phyloP scores from a whole-genome alignment of 2,329 filamentous ascomycete species.

The Diplodia intermedia region DNA sequence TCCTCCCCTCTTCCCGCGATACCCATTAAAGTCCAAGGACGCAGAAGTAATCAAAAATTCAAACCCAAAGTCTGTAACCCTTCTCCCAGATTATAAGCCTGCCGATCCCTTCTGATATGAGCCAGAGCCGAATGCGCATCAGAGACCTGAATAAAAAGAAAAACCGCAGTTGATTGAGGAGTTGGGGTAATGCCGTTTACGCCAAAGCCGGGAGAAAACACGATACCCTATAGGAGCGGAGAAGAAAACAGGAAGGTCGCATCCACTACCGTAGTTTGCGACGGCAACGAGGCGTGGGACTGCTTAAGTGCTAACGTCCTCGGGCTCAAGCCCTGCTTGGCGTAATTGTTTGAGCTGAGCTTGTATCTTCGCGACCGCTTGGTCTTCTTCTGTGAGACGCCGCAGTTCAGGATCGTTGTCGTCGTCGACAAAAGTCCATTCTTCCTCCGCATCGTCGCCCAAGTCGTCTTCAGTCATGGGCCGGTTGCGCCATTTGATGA shows the following conservation, averaged over 20 bases:
- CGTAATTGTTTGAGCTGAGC: constrained; percentile 15
- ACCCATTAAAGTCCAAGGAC: constrained; percentile 1
- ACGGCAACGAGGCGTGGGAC: background rate
- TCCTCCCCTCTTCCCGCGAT: background rate
- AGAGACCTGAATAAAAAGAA: background rate
- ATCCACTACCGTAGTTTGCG: too few relatives aligned
- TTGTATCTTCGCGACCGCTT: background rate
- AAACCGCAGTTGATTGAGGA: background rate
- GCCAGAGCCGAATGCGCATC: background rate
- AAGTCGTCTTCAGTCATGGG: constrained; percentile 11
- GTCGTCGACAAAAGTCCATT: constrained; percentile 87
- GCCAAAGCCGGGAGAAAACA: background rate
- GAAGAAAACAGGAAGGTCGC: background rate
- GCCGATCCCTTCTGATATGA: background rate
- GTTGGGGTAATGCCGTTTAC: background rate
- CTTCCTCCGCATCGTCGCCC: constrained; percentile 73
- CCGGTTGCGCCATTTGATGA: constrained; percentile 65
- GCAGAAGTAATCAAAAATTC: constrained; percentile 4
- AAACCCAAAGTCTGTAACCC: background rate
- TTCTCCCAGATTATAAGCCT: background rate
- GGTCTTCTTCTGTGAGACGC: constrained; percentile 32
- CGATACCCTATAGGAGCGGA: constrained; percentile 8
- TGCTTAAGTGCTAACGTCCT: background rate
- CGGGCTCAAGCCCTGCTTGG: background rate
- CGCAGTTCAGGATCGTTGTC: constrained; percentile 54